phyloP scores from a whole-genome alignment of 169 alveolate species.

The Plasmodium sp. region DNA sequence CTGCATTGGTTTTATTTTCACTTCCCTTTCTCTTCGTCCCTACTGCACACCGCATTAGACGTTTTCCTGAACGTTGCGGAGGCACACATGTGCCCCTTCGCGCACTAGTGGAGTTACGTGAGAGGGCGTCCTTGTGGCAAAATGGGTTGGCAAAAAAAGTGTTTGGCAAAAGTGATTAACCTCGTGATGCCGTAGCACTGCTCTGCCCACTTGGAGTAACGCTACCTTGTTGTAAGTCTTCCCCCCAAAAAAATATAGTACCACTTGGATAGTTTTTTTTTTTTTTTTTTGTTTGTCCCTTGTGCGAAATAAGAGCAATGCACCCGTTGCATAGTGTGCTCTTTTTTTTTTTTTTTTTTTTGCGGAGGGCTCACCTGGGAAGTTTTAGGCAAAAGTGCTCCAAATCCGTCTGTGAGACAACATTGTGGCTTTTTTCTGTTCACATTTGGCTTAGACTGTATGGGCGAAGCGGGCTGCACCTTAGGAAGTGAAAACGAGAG shows the following conservation, averaged over 20 bases:
- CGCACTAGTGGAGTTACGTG: not conserved
- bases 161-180: not conserved
- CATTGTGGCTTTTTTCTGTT: not conserved
- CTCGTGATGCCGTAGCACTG: not conserved
- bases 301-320: not conserved
- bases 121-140: not conserved
- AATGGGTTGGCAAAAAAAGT: not conserved
- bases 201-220: not conserved
- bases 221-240: not conserved
- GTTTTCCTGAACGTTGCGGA: not conserved
- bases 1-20: not conserved
- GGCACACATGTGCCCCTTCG: not conserved
- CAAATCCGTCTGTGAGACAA: not conserved
- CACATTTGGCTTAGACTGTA: not conserved
- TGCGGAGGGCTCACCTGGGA: not conserved
- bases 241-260: not conserved
- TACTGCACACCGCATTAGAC: not conserved
- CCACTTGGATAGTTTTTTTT: not conserved
- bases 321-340: constrained; percentile 15
- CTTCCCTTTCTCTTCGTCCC: not conserved
- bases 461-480: not conserved
- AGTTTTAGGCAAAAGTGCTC: not conserved
- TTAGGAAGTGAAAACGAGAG: not conserved
- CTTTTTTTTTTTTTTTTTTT: not conserved
- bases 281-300: not conserved